Percentiles rank a stretch among this genome's conserved stretches.
These are phyloP conservation scores for Diphasiastrum complanatum DNA, from an alignment of 83 land plant genomes.

Conservation along the genomic window DNA sequence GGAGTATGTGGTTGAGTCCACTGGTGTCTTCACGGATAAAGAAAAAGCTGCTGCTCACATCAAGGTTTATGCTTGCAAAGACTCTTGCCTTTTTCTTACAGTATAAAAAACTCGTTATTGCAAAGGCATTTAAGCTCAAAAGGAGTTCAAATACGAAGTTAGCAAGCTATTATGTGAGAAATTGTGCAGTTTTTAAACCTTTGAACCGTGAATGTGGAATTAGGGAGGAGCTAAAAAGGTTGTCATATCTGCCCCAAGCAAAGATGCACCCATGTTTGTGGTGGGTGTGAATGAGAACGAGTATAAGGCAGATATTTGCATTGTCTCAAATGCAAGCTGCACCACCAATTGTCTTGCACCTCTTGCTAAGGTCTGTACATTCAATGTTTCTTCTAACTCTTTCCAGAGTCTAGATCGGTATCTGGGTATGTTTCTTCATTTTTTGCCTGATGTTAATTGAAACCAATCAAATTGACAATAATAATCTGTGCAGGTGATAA, in stretches of 20 bases:
- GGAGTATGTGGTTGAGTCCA: constrained; percentile 49
- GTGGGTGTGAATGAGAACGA: constrained; percentile 74
- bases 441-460: background rate
- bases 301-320: constrained; percentile 50
- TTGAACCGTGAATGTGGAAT: background rate
- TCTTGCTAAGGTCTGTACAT: constrained; percentile 53
- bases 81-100: too few species aligned
- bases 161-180: too few species aligned
- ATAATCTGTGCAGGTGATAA: constrained; percentile 44
- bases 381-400: background rate
- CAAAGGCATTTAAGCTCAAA: too few species aligned
- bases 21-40: constrained; percentile 46
- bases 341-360: constrained; percentile 86
- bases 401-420: background rate
- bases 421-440: background rate
- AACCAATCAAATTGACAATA: too few species aligned
- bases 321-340: constrained; percentile 80
- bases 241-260: constrained; percentile 69
- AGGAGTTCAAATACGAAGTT: too few species aligned
- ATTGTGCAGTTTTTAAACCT: too few species aligned
- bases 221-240: constrained; percentile 88
- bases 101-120: too few species aligned
- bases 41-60: constrained; percentile 46
- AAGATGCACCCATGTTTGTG: constrained; percentile 85
- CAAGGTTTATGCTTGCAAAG: too few species aligned